Evolutionary conservation across 2,329 filamentous ascomycete genomes (phyloP), one percentile per base, ranked within the genome.

Genomic region (Purpureocillium takamizusanense): DNA sequence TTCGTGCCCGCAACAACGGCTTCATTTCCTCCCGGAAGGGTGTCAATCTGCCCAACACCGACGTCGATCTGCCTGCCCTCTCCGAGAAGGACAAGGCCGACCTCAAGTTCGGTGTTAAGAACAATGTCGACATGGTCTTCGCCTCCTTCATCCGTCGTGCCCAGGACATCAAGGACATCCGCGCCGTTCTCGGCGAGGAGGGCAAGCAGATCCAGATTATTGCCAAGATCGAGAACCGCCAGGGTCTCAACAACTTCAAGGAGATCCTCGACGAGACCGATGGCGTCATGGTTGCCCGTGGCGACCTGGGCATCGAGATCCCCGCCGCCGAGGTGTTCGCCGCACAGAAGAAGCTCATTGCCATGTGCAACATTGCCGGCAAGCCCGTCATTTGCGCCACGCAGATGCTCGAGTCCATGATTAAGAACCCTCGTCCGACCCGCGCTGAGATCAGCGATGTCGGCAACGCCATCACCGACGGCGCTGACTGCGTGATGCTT

Each of bases 271-370:
- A 79, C 60, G 87, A 89, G 72, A 97, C 92, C 6, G 92, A 98
- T 64, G 92, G 92, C 76, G 89, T 98, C 72, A 98, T 98, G 92
- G 92, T 98, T 52, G 92, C 92, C 57, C 90, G 92, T 79, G 92
- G 92, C 72, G 92, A 97, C 61, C 57, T 63, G 25, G 92, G 92
- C 74, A 98, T 98, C 55, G 92, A 98, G 72, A 98, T 98, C 55
- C 90, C 92, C 36, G 90, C 92, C 45, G 87, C 90, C 48, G 92
- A 98, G 76, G 92, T 98, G 51, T 98, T 98, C 68, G 87, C 94
- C 52, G 92, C 92, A 41, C 92, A 98, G 76, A 98, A 98, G 84
- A 98, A 98, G 86, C 89, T 98, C 78, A 98, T 98, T 67, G 89
- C 92, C 69, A 97, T 97, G 82, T 98, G 92, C 81, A 98, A 98